Evolutionary conservation across 75 land plant genomes (phyloP).

Genomic region (Larix kaempferi): DNA sequence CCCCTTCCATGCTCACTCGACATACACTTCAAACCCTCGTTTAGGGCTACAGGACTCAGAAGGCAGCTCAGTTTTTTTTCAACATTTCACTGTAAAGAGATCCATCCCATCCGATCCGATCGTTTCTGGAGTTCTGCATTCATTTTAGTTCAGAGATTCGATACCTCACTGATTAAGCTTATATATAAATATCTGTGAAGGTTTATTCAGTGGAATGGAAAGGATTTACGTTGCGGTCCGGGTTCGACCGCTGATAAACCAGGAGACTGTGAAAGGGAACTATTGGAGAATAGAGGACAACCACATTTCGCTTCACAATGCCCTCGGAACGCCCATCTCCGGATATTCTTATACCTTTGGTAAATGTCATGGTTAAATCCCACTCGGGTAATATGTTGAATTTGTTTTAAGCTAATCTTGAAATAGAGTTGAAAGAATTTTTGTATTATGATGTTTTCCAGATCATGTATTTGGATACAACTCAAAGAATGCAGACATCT

Average conservation of each 20-base stretch:
- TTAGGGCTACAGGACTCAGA: too few relatives aligned
- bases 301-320: constrained; percentile 63
- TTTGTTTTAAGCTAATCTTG: background rate
- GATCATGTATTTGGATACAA: constrained; percentile 83
- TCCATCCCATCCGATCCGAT: too few relatives aligned
- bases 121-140: too few relatives aligned
- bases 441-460: constrained; percentile 19
- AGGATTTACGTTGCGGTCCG: constrained; percentile 94
- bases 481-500: constrained; percentile 58
- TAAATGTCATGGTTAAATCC: constrained; percentile 19
- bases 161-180: too few relatives aligned
- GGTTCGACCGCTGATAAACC: constrained; percentile 49
- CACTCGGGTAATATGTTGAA: background rate
- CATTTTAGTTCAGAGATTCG: too few relatives aligned
- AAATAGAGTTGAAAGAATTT: background rate
- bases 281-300: constrained; percentile 77
- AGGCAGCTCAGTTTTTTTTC: too few relatives aligned
- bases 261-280: constrained; percentile 27
- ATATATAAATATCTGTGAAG: too few relatives aligned
- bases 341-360: constrained; percentile 79
- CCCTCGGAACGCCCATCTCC: constrained; percentile 62
- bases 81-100: too few relatives aligned
- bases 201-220: constrained; percentile 51
- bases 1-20: too few relatives aligned
- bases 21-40: too few relatives aligned